phyloP scores from a whole-genome alignment of 306 rosid genomes.

The Chamaecrista fasciculata region DNA sequence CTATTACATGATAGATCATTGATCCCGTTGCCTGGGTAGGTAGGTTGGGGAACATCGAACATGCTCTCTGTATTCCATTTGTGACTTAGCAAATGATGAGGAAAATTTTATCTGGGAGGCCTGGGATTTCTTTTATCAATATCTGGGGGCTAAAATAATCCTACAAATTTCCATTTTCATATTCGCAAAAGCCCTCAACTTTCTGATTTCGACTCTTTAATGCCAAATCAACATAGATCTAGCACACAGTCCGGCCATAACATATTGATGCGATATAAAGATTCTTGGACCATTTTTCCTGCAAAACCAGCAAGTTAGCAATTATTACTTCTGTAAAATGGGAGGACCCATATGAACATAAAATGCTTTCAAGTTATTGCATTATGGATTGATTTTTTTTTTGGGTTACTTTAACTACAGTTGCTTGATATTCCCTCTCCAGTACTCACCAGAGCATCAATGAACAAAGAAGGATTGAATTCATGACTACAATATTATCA shows the following conservation, averaged over 20 bases:
- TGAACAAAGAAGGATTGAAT: neutral
- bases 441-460: slow-evolving; percentile 2
- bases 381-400: neutral
- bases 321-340: slow-evolving; percentile 2
- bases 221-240: slow-evolving; percentile 41
- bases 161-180: slow-evolving; percentile 34
- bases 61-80: slow-evolving; percentile 27
- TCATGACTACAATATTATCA: neutral
- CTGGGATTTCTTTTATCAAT: slow-evolving; percentile 7
- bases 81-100: slow-evolving; percentile 34
- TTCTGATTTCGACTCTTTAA: slow-evolving; percentile 31
- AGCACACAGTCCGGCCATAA: slow-evolving; percentile 89
- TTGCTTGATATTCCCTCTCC: too few relatives aligned
- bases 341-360: neutral
- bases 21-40: slow-evolving; percentile 36
- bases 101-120: slow-evolving; percentile 23
- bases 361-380: neutral
- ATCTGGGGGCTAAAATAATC: slow-evolving; percentile 18
- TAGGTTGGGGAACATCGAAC: slow-evolving; percentile 31
- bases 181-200: slow-evolving; percentile 22
- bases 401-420: too few relatives aligned
- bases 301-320: slow-evolving; percentile 34
- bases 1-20: slow-evolving; percentile 28
- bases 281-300: slow-evolving; percentile 95
- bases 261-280: slow-evolving; percentile 92